A percentile compares a stretch with the other conserved stretches of the same genome.
phyloP scores from a whole-genome alignment of 108 stramenopile genomes.

The Aurantiochytrium sp. region DNA sequence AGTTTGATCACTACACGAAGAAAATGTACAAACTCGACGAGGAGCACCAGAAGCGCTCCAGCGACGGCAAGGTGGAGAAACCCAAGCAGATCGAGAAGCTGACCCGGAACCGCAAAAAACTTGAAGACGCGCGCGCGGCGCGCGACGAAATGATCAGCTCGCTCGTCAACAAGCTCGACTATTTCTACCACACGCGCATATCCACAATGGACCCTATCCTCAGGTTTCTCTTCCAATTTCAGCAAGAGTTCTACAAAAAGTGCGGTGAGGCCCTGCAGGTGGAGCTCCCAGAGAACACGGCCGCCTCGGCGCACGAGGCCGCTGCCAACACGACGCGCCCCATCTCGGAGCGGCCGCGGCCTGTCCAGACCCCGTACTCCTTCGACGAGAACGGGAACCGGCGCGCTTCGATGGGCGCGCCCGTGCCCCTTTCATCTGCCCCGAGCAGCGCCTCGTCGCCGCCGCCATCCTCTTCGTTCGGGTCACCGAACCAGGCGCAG shows the following conservation, averaged over 20 bases:
- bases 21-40: slow-evolving; percentile 15
- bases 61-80: neutral
- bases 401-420: neutral
- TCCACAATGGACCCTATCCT: neutral
- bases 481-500: too few relatives aligned
- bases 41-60: neutral
- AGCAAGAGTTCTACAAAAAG: neutral
- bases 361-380: neutral
- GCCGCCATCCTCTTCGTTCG: too few relatives aligned
- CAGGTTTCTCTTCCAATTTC: neutral
- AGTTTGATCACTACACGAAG: neutral
- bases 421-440: neutral
- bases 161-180: neutral
- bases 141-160: slow-evolving; percentile 16
- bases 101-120: slow-evolving; percentile 11
- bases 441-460: neutral
- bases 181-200: neutral
- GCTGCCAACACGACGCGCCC: neutral
- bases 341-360: neutral
- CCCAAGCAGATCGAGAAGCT: slow-evolving; percentile 1
- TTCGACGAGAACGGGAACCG: neutral
- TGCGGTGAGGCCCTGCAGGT: neutral
- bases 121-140: neutral
- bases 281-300: neutral
- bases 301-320: neutral